Percentiles rank a stretch among this genome's conserved stretches.
Evolutionary conservation across 1,139 yeast genomes (phyloP).

Genomic region (Geotrichum citri-aurantii): DNA sequence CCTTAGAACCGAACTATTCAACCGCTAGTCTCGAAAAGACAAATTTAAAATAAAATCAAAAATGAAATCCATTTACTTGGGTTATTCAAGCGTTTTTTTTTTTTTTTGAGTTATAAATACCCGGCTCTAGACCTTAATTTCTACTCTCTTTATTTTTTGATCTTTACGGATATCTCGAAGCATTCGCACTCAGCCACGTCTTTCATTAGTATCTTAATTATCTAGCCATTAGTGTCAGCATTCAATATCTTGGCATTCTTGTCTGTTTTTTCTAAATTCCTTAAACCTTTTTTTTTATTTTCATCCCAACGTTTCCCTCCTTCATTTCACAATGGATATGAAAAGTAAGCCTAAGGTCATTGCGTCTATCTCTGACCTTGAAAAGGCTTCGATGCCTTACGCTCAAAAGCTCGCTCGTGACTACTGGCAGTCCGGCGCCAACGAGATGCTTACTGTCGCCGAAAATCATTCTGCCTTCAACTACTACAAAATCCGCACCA

Average conservation of each 20-base stretch:
- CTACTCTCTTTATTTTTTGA: background rate
- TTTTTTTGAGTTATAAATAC: background rate
- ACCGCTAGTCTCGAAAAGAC: background rate
- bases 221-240: background rate
- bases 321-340: conserved; percentile 8
- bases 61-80: background rate
- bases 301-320: background rate
- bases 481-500: conserved; percentile 40
- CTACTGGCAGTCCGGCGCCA: conserved; percentile 39
- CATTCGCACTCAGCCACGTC: background rate
- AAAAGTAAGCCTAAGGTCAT: conserved; percentile 20
- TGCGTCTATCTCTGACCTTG: conserved; percentile 27
- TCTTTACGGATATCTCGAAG: background rate
- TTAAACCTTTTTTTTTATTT: background rate
- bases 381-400: conserved; percentile 27
- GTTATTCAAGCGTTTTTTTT: background rate
- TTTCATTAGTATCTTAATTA: background rate
- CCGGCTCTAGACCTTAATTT: background rate
- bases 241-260: background rate
- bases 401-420: conserved; percentile 33
- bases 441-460: conserved; percentile 33
- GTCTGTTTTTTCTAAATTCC: background rate
- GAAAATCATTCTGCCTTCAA: conserved; percentile 34
- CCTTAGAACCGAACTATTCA: background rate
- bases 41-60: background rate